These are phyloP conservation scores for Mycena sp. DNA, from an alignment of 1,284 basidiomycete species.

Conservation along the genomic window DNA sequence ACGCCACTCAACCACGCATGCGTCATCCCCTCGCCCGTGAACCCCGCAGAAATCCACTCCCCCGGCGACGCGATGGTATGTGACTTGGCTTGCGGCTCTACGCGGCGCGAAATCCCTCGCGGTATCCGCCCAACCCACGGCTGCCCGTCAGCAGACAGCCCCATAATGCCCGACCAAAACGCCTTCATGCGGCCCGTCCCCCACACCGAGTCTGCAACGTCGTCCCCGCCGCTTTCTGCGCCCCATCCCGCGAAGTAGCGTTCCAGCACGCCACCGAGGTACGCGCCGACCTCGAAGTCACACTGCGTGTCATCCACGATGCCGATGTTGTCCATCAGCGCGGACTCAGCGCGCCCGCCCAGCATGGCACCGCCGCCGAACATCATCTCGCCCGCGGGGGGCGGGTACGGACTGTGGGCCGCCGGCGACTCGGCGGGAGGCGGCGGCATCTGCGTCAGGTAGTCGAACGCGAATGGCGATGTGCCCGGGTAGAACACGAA, in stretches of 20 bases:
- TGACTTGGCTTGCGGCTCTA: background rate
- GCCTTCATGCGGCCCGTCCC: slow-evolving; percentile 54
- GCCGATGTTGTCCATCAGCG: slow-evolving; percentile 54
- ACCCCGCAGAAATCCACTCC: slow-evolving; percentile 69
- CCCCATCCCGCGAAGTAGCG: slow-evolving; percentile 53
- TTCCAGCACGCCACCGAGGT: slow-evolving; percentile 57
- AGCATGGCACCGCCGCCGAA: slow-evolving; percentile 60
- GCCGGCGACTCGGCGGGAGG: slow-evolving; percentile 13
- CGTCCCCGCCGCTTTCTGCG: slow-evolving; percentile 29
- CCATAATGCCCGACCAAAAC: slow-evolving; percentile 69
- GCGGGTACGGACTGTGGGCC: slow-evolving; percentile 20
- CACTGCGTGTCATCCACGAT: slow-evolving; percentile 43
- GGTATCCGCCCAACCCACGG: slow-evolving; percentile 63
- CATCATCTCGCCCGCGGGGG: slow-evolving; percentile 63
- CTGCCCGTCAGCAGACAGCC: slow-evolving; percentile 58
- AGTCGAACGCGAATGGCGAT: slow-evolving; percentile 59
- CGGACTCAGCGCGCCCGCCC: slow-evolving; percentile 40
- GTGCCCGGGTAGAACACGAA: slow-evolving; percentile 63
- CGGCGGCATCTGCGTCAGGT: slow-evolving; percentile 73
- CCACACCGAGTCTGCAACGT: slow-evolving; percentile 31
- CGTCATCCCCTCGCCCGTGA: slow-evolving; percentile 74
- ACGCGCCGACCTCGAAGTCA: slow-evolving; percentile 51
- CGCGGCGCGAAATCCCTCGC: background rate
- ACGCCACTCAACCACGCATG: slow-evolving; percentile 70
- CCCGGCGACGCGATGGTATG: slow-evolving; percentile 39